These are phyloP conservation scores for Phytopythium delawarense DNA, from an alignment of 352 stramenopile species.

Conservation along the genomic window DNA sequence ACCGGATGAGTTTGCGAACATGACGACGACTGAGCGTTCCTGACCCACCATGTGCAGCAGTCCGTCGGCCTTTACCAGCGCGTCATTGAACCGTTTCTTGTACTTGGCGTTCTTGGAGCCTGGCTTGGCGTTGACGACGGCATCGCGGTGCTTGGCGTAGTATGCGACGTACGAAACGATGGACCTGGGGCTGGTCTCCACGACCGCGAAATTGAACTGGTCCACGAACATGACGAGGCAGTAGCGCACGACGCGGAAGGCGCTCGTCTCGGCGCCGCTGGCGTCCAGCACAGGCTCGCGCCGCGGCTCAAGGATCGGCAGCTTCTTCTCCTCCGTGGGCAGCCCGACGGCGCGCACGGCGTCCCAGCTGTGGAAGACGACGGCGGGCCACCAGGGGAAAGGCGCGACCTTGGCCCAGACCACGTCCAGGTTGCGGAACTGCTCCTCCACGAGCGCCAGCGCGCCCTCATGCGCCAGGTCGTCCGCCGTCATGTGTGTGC, in stretches of 20 bases:
- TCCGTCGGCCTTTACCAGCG: constrained; percentile 27
- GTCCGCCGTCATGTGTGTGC: constrained; percentile 17
- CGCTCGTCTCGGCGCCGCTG: constrained; percentile 17
- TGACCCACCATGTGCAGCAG: constrained; percentile 42
- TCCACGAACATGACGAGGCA: constrained; percentile 65
- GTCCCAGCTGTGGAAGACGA: constrained; percentile 71
- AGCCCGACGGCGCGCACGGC: constrained; percentile 36
- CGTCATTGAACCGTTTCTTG: constrained; percentile 26
- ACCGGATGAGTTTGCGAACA: neutral
- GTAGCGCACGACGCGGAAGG: constrained; percentile 17
- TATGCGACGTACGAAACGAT: constrained; percentile 53
- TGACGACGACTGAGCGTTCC: neutral
- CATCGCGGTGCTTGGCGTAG: constrained; percentile 30
- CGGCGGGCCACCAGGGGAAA: constrained; percentile 77
- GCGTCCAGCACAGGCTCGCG: constrained; percentile 22
- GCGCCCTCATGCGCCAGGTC: constrained; percentile 21
- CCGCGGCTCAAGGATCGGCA: constrained; percentile 36
- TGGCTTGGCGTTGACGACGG: constrained; percentile 22
- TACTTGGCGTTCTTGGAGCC: constrained; percentile 21
- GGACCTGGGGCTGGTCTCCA: constrained; percentile 29
- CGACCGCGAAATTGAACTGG: constrained; percentile 54
- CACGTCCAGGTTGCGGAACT: constrained; percentile 69
- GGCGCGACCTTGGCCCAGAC: constrained; percentile 70
- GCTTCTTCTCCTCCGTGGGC: constrained; percentile 28
- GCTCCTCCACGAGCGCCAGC: constrained; percentile 37